Conservation (phyloP, 495 filamentous ascomycete species). For the Hypoxylon subgilvum region DNA sequence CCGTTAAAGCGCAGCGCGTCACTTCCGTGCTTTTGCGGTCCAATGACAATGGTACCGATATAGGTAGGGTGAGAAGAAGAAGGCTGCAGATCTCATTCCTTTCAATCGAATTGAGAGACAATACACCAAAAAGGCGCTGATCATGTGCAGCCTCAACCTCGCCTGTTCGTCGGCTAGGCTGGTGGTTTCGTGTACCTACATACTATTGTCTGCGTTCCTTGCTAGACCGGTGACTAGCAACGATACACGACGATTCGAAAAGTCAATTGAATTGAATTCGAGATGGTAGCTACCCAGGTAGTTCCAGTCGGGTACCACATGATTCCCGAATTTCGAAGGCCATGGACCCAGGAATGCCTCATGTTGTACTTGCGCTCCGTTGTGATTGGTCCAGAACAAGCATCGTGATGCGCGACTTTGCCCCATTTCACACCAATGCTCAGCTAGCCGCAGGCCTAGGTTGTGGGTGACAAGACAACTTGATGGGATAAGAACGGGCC, state of each 20-base stretch:
- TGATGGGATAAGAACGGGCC: slow-evolving; percentile 5
- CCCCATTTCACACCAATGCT: slow-evolving; percentile 26
- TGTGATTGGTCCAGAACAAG: slow-evolving; percentile 27
- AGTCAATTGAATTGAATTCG: slow-evolving; percentile 5
- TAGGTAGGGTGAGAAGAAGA: slow-evolving; percentile 13
- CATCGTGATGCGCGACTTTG: slow-evolving; percentile 31
- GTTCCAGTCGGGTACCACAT: slow-evolving; percentile 19
- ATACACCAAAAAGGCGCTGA: slow-evolving; percentile 12
- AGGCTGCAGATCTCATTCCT: slow-evolving; percentile 9
- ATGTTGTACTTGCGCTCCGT: slow-evolving; percentile 31
- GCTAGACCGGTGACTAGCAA: slow-evolving; percentile 14
- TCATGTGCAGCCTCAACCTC: slow-evolving; percentile 25
- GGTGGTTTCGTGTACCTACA: slow-evolving; percentile 25
- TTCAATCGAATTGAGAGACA: slow-evolving; percentile 19
- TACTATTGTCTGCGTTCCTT: slow-evolving; percentile 6
- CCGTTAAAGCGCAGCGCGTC: slow-evolving; percentile 11
- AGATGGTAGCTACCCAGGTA: slow-evolving; percentile 15
- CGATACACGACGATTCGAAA: slow-evolving; percentile 7
- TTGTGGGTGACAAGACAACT: slow-evolving; percentile 24
- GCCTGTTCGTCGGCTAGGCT: slow-evolving; percentile 16
- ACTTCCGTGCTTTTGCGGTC: slow-evolving; percentile 17
- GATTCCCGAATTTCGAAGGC: slow-evolving; percentile 29
- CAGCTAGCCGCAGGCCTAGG: slow-evolving; percentile 20
- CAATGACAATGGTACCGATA: slow-evolving; percentile 15
- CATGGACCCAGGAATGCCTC: slow-evolving; percentile 30